A percentile compares a stretch with the other conserved stretches of the same genome.
Evolutionary conservation across 2,329 filamentous ascomycete genomes (phyloP).

Genomic region (Phialocephala sp.): DNA sequence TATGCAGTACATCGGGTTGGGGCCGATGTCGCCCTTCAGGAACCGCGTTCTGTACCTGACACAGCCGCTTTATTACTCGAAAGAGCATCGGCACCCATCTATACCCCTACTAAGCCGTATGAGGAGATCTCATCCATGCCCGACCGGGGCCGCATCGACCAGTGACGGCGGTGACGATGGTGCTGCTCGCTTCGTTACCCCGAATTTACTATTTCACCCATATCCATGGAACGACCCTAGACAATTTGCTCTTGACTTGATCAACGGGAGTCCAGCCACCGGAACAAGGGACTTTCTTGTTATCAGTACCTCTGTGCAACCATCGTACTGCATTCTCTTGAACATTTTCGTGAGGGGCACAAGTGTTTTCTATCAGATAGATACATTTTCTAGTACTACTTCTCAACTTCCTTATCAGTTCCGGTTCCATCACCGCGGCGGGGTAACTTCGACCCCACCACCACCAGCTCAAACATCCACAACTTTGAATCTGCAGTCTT

Average conservation of each 20-base stretch:
- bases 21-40: conserved; percentile 27
- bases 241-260: background rate
- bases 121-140: conserved; percentile 11
- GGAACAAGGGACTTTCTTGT: background rate
- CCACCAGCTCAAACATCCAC: conserved; percentile 12
- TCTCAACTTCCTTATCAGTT: conserved; percentile 28
- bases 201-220: conserved; percentile 3
- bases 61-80: conserved; percentile 3
- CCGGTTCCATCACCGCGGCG: conserved; percentile 23
- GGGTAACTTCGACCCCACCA: conserved; percentile 38
- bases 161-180: background rate
- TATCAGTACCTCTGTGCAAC: background rate
- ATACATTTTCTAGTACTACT: conserved; percentile 12
- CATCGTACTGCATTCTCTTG: conserved; percentile 4
- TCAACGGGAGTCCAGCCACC: background rate
- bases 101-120: conserved; percentile 12
- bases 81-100: conserved; percentile 5
- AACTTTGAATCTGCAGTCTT: background rate
- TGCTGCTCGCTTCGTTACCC: conserved; percentile 6
- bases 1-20: conserved; percentile 24
- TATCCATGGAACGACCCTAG: background rate
- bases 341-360: conserved; percentile 6
- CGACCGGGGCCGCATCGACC: background rate
- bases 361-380: conserved; percentile 8
- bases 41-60: conserved; percentile 5